A percentile compares a stretch with the other conserved stretches of the same genome.
These are phyloP conservation scores for Mycosphaerella sp. DNA, from an alignment of 2,329 filamentous ascomycete genomes.

Conservation along the genomic window DNA sequence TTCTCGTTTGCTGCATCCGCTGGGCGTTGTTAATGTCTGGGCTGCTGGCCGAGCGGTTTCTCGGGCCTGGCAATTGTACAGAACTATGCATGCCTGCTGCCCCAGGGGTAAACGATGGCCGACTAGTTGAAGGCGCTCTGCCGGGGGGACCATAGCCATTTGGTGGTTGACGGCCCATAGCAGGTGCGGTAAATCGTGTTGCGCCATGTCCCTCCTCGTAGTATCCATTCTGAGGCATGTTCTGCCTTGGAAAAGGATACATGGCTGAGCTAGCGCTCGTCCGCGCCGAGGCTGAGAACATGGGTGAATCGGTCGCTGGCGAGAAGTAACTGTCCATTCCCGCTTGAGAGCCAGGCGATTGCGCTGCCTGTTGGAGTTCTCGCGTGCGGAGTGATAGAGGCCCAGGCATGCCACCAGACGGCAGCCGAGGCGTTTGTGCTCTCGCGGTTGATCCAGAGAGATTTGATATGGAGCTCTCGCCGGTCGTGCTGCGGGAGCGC, in stretches of 20 bases:
- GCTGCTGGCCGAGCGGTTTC: constrained; percentile 85
- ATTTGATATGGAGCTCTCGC: constrained; percentile 14
- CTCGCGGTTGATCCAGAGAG: constrained; percentile 27
- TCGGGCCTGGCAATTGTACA: constrained; percentile 47
- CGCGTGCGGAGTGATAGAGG: constrained; percentile 65
- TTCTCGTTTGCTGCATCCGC: constrained; percentile 50
- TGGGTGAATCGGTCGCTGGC: constrained; percentile 71
- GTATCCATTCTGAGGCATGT: constrained; percentile 58
- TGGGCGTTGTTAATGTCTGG: constrained; percentile 76
- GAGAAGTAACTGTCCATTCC: constrained; percentile 86
- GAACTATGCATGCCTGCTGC: constrained; percentile 47
- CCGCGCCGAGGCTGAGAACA: constrained; percentile 57
- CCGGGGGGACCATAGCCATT: constrained; percentile 52
- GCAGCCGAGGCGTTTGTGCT: constrained; percentile 66
- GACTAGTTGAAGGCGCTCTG: constrained; percentile 45
- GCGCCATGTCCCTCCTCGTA: constrained; percentile 61
- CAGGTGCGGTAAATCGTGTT: constrained; percentile 75
- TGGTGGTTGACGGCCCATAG: constrained; percentile 73
- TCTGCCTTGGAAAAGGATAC: constrained; percentile 73
- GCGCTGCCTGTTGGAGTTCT: constrained; percentile 41
- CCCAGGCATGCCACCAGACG: constrained; percentile 48
- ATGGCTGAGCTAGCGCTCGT: constrained; percentile 65
- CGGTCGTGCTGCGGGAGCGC: constrained; percentile 22
- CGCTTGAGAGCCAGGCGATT: constrained; percentile 56
- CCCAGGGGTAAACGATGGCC: constrained; percentile 21